Evolutionary conservation across 2,329 filamentous ascomycete species (phyloP), one percentile per base, ranked within the genome.

Genomic region (Fusarium vanettenii): DNA sequence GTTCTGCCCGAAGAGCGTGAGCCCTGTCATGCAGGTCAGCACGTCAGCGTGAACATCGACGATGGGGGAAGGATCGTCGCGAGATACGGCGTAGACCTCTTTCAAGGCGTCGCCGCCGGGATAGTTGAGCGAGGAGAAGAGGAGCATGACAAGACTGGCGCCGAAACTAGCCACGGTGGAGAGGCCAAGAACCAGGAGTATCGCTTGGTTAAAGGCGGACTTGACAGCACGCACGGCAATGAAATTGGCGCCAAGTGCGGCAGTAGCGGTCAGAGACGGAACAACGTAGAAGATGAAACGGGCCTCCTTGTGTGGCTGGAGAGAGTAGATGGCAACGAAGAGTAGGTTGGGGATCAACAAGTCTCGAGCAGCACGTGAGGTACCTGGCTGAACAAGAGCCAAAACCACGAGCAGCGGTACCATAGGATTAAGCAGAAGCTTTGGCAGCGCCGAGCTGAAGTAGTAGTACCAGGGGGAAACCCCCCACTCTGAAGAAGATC

Each of bases 221-320:
- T 95, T 95, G 6, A 85, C 31, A 25, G 89, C 86, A 45, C 92
- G 91, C 1, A 86, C 87, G 84, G 90, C 93, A 73, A 97, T 85
- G 82, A 91, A 92, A 66, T 91, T 89, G 16, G 95, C 94, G 22
- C 92, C 92, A 6, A 94, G 87, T 4, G 94, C 92, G 1, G 95
- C 92, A 4, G 92, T 89, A 13, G 92, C 93, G 0, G 95, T 98
- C 33, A 98, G 85, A 0, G 92, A 88, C 0, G 97, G 97, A 27
- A 97, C 88, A 62, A 91, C 88, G 84, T 98, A 98, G 78, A 98
- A 91, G 76, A 99, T 92, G 86, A 99, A 99, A 20, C 97, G 93
- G 81, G 95, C 93, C 85, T 99, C 97, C 82, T 99, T 99, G 85
- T 99, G 97, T 1, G 96, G 95, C 71, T 98, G 93, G 60, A 95